Evolutionary conservation across 139 green algal species (phyloP), one percentile per base, ranked within the genome.

Genomic region (Coelastrella sp.): DNA sequence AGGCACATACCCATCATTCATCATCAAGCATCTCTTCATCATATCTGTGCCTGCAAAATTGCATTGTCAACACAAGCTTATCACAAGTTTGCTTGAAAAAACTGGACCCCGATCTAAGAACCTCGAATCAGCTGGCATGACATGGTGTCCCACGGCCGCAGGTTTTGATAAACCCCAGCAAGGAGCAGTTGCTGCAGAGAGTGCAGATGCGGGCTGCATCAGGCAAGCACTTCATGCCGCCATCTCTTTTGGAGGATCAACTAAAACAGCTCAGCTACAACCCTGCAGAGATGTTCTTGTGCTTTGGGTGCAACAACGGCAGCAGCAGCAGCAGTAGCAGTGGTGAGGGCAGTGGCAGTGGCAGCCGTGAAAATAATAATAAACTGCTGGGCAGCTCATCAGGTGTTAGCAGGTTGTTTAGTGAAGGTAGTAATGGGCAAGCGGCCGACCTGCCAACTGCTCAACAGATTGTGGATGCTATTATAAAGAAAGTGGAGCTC

Each of bases 151-250:
- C 35, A 25, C 25, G 17, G 7, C 20, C 72, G 82, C 82, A 87
- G 82, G 82, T 87, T 20, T 19, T 87, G n/a, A 11, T 87, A 22
- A 74, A 76, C 60, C 82, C 82, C 61, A 19, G 11, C 24, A 66
- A 8, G 6, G 82, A n/a, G 7, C n/a, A 87, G 82, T 24, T 87
- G 24, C 12, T 87, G 35, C 11, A n/a, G 61, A 59, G 82, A 68
- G 60, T 87, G 24, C 82, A 60, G 60, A n/a, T 25, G 60, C 61
- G 82, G 6, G 82, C 61, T 22, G 59, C 82, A 75, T 24, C 82
- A 25, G 59, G 60, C 61, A 61, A 68, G 25, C 82, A 87, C 82
- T 87, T 87, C 61, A 87, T 87, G 82, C 82, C 82, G 7, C 60
- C 82, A 14, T 59, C 10, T 27, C 24, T 87, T 19, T 60, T 87